Base-by-base conservation (phyloP, 2,329 filamentous ascomycete species). In the Tolypocladium amazonense region DNA sequence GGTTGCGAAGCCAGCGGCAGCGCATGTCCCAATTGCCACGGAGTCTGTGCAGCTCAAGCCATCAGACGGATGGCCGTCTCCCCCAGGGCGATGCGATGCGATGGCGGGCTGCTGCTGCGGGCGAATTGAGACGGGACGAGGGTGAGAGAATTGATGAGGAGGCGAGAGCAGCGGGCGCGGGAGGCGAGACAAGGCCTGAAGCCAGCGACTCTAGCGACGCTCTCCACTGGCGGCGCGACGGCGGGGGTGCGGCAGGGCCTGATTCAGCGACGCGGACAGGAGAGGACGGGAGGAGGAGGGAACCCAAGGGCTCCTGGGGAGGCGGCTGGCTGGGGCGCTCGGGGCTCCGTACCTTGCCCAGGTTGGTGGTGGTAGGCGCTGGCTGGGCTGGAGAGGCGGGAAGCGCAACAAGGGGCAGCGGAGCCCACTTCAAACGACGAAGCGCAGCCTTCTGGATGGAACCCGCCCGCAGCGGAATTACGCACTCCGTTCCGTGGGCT, bases 11-110 rank as follows among this genome's bases (percentile, higher is more conserved):
- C 68, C 72, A 69, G 65, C 65, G 67, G 66, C 66, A 71, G 72
- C 70, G 70, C 72, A 72, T 67, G 65, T 72, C 69, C 72, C 72
- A 74, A 73, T 74, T 73, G 72, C 71, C 70, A 65, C 68, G 64
- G 67, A 59, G 65, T 63, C 71, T 67, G 66, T 33, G 66, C 65
- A 67, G 66, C 65, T 65, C 68, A 72, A 66, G 70, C 72, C 72
- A 74, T 73, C 67, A 70, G 71, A 65, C 62, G 62, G 59, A 62
- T 64, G 62, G 64, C 65, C 64, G 63, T 62, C 61, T 62, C 63
- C 61, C 62, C 62, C 35, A 43, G 50, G 57, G 58, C 33, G 60
- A 56, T 56, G 57, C 55, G 58, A 47, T 53, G 53, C 38, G 57
- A 35, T 54, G 35, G 50, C 37, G 47, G 50, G 45, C 45, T 39